Conservation (phyloP, 1,139 yeast genomes). For the Nakaseomyces nivariensis region DNA sequence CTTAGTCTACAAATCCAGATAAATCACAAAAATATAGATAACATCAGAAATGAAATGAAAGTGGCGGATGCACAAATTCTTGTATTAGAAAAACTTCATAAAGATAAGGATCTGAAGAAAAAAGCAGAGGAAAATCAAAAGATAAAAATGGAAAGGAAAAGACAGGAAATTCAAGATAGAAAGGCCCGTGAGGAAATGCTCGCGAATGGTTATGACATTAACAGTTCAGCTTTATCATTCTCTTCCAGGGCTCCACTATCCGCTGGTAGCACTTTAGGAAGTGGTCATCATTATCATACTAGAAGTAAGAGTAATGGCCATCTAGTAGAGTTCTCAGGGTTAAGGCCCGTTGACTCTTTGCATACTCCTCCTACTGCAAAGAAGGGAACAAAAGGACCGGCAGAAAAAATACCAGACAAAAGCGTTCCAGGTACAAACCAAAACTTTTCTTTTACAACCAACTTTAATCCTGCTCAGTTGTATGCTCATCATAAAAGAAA, state of each 20-base stretch:
- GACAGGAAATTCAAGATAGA: conserved; percentile 8
- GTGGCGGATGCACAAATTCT: conserved; percentile 55
- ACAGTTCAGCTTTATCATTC: conserved; percentile 4
- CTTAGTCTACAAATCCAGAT: conserved; percentile 63
- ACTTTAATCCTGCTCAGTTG: conserved; percentile 19
- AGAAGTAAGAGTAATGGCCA: conserved; percentile 27
- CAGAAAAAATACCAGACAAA: not conserved
- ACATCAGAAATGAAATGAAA: conserved; percentile 52
- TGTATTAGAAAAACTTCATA: conserved; percentile 44
- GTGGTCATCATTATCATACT: conserved; percentile 23
- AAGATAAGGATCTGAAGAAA: conserved; percentile 29
- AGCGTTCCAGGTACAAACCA: not conserved
- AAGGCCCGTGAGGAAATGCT: not conserved
- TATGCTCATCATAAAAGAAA: conserved; percentile 30
- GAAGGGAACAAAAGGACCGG: not conserved
- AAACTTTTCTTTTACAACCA: not conserved
- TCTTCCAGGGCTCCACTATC: not conserved
- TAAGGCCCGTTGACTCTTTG: conserved; percentile 18
- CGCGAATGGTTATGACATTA: not conserved
- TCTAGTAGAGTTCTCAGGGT: conserved; percentile 12
- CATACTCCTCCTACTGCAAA: not conserved
- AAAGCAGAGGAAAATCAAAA: conserved; percentile 21
- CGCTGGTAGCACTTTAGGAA: not conserved
- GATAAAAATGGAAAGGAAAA: conserved; percentile 12
- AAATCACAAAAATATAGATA: conserved; percentile 54